Conservation (phyloP, 805 yeast genomes). For the Lipomyces chichibuensis region DNA sequence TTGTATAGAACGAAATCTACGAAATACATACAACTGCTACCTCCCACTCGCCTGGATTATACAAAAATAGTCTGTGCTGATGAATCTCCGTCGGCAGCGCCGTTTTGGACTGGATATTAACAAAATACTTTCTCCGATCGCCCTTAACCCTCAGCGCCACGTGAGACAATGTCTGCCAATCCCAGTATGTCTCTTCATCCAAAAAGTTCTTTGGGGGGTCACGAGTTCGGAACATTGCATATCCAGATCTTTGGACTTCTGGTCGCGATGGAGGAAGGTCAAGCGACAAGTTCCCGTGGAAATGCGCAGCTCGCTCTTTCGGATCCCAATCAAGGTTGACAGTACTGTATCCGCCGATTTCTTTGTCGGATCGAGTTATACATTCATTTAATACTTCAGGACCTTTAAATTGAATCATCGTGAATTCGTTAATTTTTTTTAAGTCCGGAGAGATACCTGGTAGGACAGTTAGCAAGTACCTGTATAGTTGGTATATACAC, state of each 20-base stretch:
- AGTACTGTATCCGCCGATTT: conserved; percentile 77
- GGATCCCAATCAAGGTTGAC: conserved; percentile 53
- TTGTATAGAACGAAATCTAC: background rate
- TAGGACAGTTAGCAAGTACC: background rate
- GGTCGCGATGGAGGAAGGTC: conserved; percentile 70
- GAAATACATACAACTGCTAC: conserved; percentile 56
- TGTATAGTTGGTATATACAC: too few relatives aligned
- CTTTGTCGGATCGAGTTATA: conserved; percentile 69
- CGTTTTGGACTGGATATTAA: conserved; percentile 80
- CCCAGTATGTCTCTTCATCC: conserved; percentile 56
- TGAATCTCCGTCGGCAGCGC: conserved; percentile 76
- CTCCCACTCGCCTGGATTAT: conserved; percentile 79
- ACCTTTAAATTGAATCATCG: conserved; percentile 62
- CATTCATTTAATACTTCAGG: conserved; percentile 55
- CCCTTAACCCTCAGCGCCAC: conserved; percentile 53
- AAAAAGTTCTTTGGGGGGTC: conserved; percentile 58
- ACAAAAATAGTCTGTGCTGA: conserved; percentile 77
- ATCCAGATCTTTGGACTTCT: conserved; percentile 64
- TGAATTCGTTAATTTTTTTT: conserved; percentile 41
- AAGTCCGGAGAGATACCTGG: conserved; percentile 15
- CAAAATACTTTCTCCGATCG: conserved; percentile 62
- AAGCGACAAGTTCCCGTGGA: conserved; percentile 69
- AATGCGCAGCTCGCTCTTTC: conserved; percentile 57
- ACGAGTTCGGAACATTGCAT: conserved; percentile 81
- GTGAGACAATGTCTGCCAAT: conserved; percentile 65